Evolutionary conservation across 306 rosid genomes (phyloP).

Genomic region (Cicer pinnatifidum): DNA sequence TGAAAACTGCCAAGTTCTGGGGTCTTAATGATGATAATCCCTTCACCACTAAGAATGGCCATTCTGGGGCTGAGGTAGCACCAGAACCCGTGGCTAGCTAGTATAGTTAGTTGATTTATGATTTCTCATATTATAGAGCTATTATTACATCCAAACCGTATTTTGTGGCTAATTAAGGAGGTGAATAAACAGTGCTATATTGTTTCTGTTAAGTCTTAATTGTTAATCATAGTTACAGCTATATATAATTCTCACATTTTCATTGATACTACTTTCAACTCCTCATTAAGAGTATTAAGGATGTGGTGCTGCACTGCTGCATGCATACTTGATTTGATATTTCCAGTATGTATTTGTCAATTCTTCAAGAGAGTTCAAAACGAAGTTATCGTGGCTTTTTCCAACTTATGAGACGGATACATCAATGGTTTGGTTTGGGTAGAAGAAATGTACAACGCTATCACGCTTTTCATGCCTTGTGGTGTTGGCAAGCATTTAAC

Average conservation of each 20-base stretch:
- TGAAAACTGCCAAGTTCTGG: constrained; percentile 86
- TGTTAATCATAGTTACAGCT: background rate
- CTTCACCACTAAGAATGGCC: constrained; percentile 49
- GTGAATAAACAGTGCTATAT: constrained; percentile 8
- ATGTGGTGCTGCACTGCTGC: background rate
- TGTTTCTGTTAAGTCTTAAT: background rate
- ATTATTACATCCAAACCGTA: constrained; percentile 1
- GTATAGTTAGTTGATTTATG: constrained; percentile 39
- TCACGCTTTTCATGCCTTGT: background rate
- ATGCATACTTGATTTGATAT: background rate
- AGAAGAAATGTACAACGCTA: background rate
- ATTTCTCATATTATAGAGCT: constrained; percentile 24
- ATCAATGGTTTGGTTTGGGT: background rate
- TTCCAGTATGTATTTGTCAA: background rate
- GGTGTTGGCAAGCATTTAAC: constrained; percentile 10
- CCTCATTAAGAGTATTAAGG: constrained; percentile 4
- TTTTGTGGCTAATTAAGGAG: constrained; percentile 26
- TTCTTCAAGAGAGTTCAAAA: background rate
- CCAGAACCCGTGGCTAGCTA: constrained; percentile 48
- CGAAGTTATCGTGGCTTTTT: background rate
- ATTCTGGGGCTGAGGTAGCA: constrained; percentile 54
- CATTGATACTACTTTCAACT: background rate
- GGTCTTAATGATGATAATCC: constrained; percentile 62
- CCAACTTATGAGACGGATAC: background rate
- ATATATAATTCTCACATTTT: background rate